These are phyloP conservation scores for Myxozyma lipomycoides DNA, from an alignment of 805 yeast genomes.

Conservation along the genomic window DNA sequence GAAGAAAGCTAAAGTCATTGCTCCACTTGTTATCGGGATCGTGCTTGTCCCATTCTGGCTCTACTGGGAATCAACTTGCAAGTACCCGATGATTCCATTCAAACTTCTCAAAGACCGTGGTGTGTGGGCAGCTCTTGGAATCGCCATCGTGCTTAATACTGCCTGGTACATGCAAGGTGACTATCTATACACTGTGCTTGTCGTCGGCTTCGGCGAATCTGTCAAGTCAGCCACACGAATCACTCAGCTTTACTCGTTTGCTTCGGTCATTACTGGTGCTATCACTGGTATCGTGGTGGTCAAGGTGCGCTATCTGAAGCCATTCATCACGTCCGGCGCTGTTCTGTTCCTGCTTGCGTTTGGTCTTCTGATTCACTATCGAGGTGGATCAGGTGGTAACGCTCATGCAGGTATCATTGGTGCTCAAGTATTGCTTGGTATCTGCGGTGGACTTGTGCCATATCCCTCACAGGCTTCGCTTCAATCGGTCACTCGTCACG, in stretches of 20 bases:
- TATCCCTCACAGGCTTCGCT: conserved; percentile 60
- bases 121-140: conserved; percentile 64
- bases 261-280: conserved; percentile 58
- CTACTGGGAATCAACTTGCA: conserved; percentile 48
- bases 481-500: conserved; percentile 57
- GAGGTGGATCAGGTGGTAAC: conserved; percentile 45
- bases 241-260: conserved; percentile 58
- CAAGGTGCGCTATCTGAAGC: conserved; percentile 50
- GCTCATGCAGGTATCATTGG: conserved; percentile 60
- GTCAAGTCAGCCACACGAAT: conserved; percentile 64
- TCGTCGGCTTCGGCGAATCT: conserved; percentile 60
- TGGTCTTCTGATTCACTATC: conserved; percentile 56
- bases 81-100: conserved; percentile 57
- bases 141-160: conserved; percentile 57
- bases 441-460: conserved; percentile 72
- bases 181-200: conserved; percentile 60
- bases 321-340: conserved; percentile 57
- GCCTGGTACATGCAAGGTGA: conserved; percentile 68
- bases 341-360: conserved; percentile 55
- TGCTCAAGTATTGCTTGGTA: conserved; percentile 58
- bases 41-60: conserved; percentile 55
- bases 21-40: conserved; percentile 65
- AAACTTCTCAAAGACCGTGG: conserved; percentile 61
- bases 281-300: conserved; percentile 54
- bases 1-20: conserved; percentile 60